These are phyloP conservation scores for Hypomontagnella submonticulosa DNA, from an alignment of 495 filamentous ascomycete species.

Conservation along the genomic window DNA sequence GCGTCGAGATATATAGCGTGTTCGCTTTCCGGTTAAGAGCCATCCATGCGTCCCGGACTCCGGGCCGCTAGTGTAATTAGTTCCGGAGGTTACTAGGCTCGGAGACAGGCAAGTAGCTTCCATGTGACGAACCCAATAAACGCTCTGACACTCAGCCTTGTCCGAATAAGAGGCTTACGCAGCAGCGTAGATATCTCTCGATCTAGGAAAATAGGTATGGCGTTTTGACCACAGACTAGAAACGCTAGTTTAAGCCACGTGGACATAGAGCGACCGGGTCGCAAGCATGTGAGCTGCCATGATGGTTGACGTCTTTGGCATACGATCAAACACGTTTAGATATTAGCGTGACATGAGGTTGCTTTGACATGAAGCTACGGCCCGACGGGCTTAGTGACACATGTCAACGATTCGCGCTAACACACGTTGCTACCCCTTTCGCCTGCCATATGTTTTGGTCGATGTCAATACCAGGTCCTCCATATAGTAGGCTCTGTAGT, in stretches of 20 bases:
- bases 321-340: not conserved
- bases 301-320: not conserved
- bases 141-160: not conserved
- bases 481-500: no score
- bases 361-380: not conserved
- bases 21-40: not conserved
- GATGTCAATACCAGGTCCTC: not conserved
- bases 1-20: not conserved
- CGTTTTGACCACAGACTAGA: slow-evolving; percentile 2
- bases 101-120: not conserved
- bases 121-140: slow-evolving; percentile 1
- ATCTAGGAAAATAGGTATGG: not conserved
- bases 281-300: slow-evolving; percentile 1
- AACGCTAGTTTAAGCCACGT: slow-evolving; percentile 2
- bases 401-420: not conserved
- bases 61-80: not conserved
- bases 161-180: no score
- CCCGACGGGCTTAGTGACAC: not conserved
- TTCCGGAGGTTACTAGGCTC: not conserved
- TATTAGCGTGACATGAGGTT: slow-evolving; percentile 1
- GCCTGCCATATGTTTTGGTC: not conserved
- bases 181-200: no score
- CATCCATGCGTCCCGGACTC: no score
- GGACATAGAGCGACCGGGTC: slow-evolving; percentile 14
- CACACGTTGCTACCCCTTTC: not conserved